phyloP scores from a whole-genome alignment of 2,329 filamentous ascomycete genomes.

The Shiraia sp. region DNA sequence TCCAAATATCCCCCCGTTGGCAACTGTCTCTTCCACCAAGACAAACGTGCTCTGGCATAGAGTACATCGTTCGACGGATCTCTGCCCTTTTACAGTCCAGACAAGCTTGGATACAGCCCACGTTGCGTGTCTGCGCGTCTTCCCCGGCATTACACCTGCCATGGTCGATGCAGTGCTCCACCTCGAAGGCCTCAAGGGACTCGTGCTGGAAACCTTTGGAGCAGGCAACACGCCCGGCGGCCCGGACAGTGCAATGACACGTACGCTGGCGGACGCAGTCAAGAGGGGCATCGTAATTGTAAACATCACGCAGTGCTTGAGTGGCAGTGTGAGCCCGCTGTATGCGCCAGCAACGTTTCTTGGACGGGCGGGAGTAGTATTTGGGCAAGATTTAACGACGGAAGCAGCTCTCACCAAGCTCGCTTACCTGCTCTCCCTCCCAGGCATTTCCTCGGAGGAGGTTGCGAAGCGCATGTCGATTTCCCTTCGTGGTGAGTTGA shows the following conservation, averaged over 20 bases:
- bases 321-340: constrained; percentile 46
- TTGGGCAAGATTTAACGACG: constrained; percentile 85
- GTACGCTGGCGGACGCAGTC: constrained; percentile 76
- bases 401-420: constrained; percentile 92
- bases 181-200: constrained; percentile 74
- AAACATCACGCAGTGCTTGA: constrained; percentile 86
- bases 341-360: constrained; percentile 63
- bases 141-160: constrained; percentile 89
- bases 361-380: constrained; percentile 82
- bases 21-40: constrained; percentile 77
- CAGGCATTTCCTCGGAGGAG: constrained; percentile 65
- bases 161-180: constrained; percentile 86
- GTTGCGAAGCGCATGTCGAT: constrained; percentile 72
- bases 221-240: constrained; percentile 89
- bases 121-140: constrained; percentile 86
- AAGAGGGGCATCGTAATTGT: constrained; percentile 82
- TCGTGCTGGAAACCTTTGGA: constrained; percentile 90
- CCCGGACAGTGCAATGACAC: constrained; percentile 75
- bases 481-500: constrained; percentile 83
- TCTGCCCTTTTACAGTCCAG: constrained; percentile 75
- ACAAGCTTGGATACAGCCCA: constrained; percentile 81
- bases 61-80: constrained; percentile 72
- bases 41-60: constrained; percentile 81
- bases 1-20: constrained; percentile 83
- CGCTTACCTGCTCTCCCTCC: constrained; percentile 77